Evolutionary conservation across 768 basidiomycete genomes (phyloP).

Genomic region (Kwoniella sp.): DNA sequence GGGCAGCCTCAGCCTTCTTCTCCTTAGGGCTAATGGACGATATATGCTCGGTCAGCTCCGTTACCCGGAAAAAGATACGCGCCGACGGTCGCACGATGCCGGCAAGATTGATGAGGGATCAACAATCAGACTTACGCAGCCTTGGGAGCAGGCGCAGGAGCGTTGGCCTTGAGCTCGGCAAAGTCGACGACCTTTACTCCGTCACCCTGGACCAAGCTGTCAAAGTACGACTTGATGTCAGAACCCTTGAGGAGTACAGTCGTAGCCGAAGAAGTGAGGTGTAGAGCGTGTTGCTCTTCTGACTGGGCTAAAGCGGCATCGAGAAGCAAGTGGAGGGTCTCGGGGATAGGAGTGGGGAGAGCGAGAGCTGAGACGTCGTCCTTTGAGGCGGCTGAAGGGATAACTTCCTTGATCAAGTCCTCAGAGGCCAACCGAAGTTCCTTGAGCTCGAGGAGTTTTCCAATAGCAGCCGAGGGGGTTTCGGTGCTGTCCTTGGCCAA

Average conservation of each 20-base stretch:
- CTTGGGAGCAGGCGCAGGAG: conserved; percentile 48
- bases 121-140: conserved; percentile 51
- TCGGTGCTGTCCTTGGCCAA: conserved; percentile 84
- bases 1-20: conserved; percentile 31
- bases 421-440: conserved; percentile 82
- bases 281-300: conserved; percentile 70
- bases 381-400: conserved; percentile 69
- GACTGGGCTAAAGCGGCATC: conserved; percentile 77
- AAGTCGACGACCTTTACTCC: conserved; percentile 76
- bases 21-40: conserved; percentile 29
- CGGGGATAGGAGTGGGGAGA: conserved; percentile 67
- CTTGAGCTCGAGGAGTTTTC: conserved; percentile 70
- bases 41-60: conserved; percentile 10
- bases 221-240: conserved; percentile 73
- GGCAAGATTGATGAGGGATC: no score
- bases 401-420: conserved; percentile 82
- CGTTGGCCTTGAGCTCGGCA: conserved; percentile 61
- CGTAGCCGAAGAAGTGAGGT: conserved; percentile 66
- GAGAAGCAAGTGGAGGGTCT: conserved; percentile 68
- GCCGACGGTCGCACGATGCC: no score
- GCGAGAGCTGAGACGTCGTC: conserved; percentile 85
- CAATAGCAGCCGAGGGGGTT: conserved; percentile 73
- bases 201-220: conserved; percentile 62
- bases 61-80: no score
- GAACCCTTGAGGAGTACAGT: conserved; percentile 78